Evolutionary conservation across 2,329 filamentous ascomycete species (phyloP).

Genomic region (Phaeosphaeria sp.): DNA sequence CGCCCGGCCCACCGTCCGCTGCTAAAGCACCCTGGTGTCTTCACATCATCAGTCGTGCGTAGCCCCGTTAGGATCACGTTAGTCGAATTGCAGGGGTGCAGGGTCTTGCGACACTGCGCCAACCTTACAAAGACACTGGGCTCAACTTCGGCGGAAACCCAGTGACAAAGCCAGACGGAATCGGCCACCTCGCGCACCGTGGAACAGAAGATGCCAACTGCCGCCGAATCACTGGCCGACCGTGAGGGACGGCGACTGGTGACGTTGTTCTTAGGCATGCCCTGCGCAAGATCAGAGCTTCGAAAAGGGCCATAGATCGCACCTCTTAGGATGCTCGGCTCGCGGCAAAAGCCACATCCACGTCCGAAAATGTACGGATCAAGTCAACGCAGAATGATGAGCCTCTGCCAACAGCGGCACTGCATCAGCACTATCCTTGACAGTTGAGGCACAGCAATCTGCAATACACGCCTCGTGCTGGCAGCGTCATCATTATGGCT

Average conservation of each 20-base stretch:
- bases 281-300: slow-evolving; percentile 12
- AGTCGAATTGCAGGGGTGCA: slow-evolving; percentile 35
- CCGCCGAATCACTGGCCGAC: slow-evolving; percentile 18
- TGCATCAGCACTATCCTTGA: slow-evolving; percentile 1
- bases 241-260: slow-evolving; percentile 21
- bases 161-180: slow-evolving; percentile 44
- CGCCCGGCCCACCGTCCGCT: slow-evolving; percentile 23
- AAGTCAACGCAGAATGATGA: slow-evolving; percentile 4
- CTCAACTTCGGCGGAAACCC: slow-evolving; percentile 26
- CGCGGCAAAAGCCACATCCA: slow-evolving; percentile 26
- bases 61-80: slow-evolving; percentile 44
- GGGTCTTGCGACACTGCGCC: slow-evolving; percentile 42
- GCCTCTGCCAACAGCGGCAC: neutral
- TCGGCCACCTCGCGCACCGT: slow-evolving; percentile 40
- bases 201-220: slow-evolving; percentile 21
- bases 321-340: slow-evolving; percentile 13
- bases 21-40: slow-evolving; percentile 36
- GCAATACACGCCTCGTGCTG: slow-evolving; percentile 10
- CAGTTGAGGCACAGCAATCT: slow-evolving; percentile 5
- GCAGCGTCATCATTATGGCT: slow-evolving; percentile 28
- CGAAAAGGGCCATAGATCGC: slow-evolving; percentile 15
- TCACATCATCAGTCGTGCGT: slow-evolving; percentile 38
- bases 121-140: slow-evolving; percentile 46
- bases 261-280: slow-evolving; percentile 25
- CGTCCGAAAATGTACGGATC: slow-evolving; percentile 29